Conservation (phyloP, 257 asterid genomes). For the Nicotiana paniculata region DNA sequence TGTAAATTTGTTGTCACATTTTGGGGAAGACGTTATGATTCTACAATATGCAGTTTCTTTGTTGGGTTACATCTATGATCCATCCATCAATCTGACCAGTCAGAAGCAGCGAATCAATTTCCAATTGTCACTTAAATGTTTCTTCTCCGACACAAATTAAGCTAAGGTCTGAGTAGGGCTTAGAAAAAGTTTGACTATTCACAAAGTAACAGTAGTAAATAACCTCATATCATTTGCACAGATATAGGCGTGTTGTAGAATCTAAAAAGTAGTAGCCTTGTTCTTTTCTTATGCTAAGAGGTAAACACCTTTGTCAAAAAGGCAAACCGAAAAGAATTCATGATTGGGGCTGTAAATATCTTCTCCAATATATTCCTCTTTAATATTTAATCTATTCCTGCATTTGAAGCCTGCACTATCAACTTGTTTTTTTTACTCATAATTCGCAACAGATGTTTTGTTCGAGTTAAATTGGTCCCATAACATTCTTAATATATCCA, state of each 20-base stretch:
- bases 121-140: background rate
- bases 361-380: too few relatives aligned
- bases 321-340: background rate
- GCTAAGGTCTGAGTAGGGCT: background rate
- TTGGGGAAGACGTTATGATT: conserved; percentile 2
- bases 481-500: too few relatives aligned
- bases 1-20: background rate
- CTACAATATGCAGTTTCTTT: background rate
- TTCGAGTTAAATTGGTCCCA: too few relatives aligned
- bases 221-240: background rate
- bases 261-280: background rate
- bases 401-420: too few relatives aligned
- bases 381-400: too few relatives aligned
- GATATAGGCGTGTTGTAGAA: background rate
- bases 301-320: background rate
- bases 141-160: background rate
- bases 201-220: background rate
- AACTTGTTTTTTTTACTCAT: too few relatives aligned
- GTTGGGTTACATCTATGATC: conserved; percentile 5
- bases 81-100: conserved; percentile 9
- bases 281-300: background rate
- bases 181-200: background rate
- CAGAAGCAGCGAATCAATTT: background rate
- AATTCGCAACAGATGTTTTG: too few relatives aligned
- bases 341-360: background rate